Evolutionary conservation across 768 basidiomycete genomes (phyloP), one percentile per base, ranked within the genome.

Genomic region (Tephrocybe sp.): DNA sequence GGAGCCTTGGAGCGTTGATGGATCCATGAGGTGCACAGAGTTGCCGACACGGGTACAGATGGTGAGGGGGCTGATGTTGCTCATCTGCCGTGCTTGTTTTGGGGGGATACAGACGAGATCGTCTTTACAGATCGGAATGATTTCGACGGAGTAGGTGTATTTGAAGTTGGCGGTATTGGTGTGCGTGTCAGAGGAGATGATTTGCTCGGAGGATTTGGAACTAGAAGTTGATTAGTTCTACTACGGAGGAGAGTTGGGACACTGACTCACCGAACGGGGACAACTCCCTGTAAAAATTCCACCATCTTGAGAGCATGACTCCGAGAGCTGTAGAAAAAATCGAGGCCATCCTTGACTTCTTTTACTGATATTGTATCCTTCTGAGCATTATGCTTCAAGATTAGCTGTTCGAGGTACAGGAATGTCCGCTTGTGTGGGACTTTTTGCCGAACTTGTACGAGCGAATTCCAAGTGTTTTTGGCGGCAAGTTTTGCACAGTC

Each of bases 401-500:
- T 98, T 54, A 98, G 79, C 61, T 98, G 97, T 69, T 98, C 97
- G 44, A 98, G 83, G 75, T 86, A 99, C 60, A 99, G 70, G 75
- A 99, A 99, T 1, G 97, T 98, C 49, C 97, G 85, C 71, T 99
- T 99, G 67, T 99, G 97, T 4, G 92, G 78, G 35, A 98, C 97
- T 69, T 99, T 98, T 66, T 99, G 97, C 38, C 97, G 87, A n/a
- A 98, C 93, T 74, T 98, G 97, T 1, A 99, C 95, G 30, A 93
- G 78, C 1, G 96, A 93, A 64, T 93, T 94, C 97, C 96, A 98
- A 0, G 95, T 98, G 65, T 98, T 98, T 73, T 98, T 99, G 2
- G 97, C 97, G 0, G 97, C 97, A 4, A 98, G 80, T 60, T 83
- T 86, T 1, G 96, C 77, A 62, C 97, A 99, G 57, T 94, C 92